phyloP scores from a whole-genome alignment of 371 early-diverging fungal species.

The Mucor ambiguus region DNA sequence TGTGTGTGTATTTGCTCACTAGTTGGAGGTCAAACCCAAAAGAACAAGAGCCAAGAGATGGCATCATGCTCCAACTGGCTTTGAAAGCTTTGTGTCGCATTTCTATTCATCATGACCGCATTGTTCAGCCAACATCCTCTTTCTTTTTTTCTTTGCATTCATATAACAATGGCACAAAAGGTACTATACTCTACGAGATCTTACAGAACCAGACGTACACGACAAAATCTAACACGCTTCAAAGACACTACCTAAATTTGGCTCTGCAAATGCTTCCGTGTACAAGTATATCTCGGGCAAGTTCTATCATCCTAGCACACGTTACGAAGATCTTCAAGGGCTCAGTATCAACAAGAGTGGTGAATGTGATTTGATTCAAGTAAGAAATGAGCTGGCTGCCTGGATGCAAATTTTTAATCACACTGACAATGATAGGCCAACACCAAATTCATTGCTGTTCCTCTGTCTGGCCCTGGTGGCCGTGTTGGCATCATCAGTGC shows the following conservation, averaged over 20 bases:
- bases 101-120: not conserved
- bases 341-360: conserved; percentile 69
- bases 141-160: not conserved
- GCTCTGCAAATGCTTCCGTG: conserved; percentile 31
- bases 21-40: no score
- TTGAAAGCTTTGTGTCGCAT: not conserved
- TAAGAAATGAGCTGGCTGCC: conserved; percentile 14
- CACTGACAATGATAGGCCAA: conserved; percentile 41
- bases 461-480: conserved; percentile 81
- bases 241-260: conserved; percentile 28
- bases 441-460: conserved; percentile 65
- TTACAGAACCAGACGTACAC: not conserved
- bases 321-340: conserved; percentile 67
- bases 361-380: conserved; percentile 67
- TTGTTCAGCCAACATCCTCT: not conserved
- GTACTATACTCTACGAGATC: not conserved
- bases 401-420: not conserved
- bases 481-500: conserved; percentile 72
- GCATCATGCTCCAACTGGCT: not conserved
- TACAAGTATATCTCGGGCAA: conserved; percentile 76
- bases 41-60: not conserved
- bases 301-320: conserved; percentile 59
- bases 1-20: no score
- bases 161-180: not conserved
- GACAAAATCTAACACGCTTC: not conserved